Evolutionary conservation across 148 eudicot species (phyloP), one percentile per base, ranked within the genome.

Genomic region (Fagopyrum esculentum): DNA sequence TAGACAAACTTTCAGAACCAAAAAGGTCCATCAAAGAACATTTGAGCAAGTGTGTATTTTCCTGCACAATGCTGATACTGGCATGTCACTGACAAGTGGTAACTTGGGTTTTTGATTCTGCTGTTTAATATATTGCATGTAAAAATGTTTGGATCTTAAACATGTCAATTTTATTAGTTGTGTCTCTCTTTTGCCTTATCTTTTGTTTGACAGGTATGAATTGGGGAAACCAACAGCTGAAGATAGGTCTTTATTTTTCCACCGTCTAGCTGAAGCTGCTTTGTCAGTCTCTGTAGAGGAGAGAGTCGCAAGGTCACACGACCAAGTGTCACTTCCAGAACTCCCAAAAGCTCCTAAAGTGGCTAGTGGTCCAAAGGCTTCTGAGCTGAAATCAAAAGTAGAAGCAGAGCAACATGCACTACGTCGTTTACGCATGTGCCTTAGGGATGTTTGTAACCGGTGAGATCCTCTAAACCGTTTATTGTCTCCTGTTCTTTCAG

Each of bases 381-480:
- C 98, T 72, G 99, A 96, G 78, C 77, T 96, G 73, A 90, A 89
- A 82, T 87, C 97, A 73, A 96, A 92, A 84, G 91, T 88, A 73
- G 99, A 96, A 87, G 93, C 97, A 22, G 94, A 96, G 89, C 94
- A 90, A 73, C 99, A 96, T 75, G 98, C 94, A 43, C 91, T 96
- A 73, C 97, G 99, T 46, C 89, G 98, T 78, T 71, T 90, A 86
- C 91, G 99, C 49, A 96, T 96, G 99, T 96, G 99, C 76, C 91
- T 96, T 64, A 96, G 99, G 72, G 99, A 96, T 81, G 86, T 96
- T 68, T 96, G 99, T 89, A 96, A 96, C 78, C 85, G 99, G 99
- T 96, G 73, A 83, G 87, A 56, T 19, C 30, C 71, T 40, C 45
- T 63, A 29, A 63, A 9, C 45, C 45, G 35, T 13, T 29, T 35